A percentile compares a stretch with the other conserved stretches of the same genome.
These are phyloP conservation scores for Arctostaphylos glauca DNA, from an alignment of 148 eudicot genomes.

Conservation along the genomic window DNA sequence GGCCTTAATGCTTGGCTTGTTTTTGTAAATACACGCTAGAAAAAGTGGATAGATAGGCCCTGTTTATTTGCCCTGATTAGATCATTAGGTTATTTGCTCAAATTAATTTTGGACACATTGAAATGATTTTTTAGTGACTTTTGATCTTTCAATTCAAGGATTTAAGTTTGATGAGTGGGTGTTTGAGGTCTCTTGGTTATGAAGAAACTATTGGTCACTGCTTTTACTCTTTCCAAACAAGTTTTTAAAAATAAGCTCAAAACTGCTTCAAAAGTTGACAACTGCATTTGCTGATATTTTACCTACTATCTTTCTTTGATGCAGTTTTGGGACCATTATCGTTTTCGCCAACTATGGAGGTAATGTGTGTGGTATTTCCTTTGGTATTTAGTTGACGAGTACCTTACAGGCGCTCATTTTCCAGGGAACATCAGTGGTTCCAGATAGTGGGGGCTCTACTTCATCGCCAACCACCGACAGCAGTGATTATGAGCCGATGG, in stretches of 20 bases:
- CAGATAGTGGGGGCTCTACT: constrained; percentile 57
- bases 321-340: constrained; percentile 58
- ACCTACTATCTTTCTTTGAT: constrained; percentile 17
- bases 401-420: constrained; percentile 7
- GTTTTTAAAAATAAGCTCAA: background rate
- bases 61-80: background rate
- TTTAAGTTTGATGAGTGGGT: background rate
- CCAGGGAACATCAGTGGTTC: constrained; percentile 59
- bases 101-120: background rate
- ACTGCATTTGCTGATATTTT: constrained; percentile 17
- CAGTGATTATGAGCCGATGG: constrained; percentile 66
- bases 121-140: too few relatives aligned
- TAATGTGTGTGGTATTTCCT: constrained; percentile 23
- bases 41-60: background rate
- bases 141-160: background rate
- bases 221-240: background rate
- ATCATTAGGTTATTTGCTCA: background rate
- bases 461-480: constrained; percentile 87
- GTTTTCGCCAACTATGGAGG: constrained; percentile 87
- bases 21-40: background rate
- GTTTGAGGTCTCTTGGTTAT: background rate
- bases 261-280: background rate
- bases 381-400: constrained; percentile 19
- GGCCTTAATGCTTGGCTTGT: too few relatives aligned
- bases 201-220: background rate